These are phyloP conservation scores for Aspergillus ellipticus DNA, from an alignment of 495 filamentous ascomycete species.

Conservation along the genomic window DNA sequence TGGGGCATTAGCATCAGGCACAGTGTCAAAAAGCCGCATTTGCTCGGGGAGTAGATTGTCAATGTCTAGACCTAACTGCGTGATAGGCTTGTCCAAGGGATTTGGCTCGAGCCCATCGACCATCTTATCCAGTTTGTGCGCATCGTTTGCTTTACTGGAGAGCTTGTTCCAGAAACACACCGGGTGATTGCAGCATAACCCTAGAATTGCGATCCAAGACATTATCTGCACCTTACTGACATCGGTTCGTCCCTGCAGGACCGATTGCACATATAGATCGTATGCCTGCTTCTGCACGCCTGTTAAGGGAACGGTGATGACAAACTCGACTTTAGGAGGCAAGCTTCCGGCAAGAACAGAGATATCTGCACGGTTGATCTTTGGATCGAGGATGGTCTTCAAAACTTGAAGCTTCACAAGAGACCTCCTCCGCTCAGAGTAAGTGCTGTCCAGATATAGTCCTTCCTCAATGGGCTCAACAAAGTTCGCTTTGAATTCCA, in stretches of 20 bases:
- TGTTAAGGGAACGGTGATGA: constrained; percentile 69
- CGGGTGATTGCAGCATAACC: constrained; percentile 75
- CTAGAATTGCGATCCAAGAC: constrained; percentile 54
- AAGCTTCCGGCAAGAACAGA: constrained; percentile 60
- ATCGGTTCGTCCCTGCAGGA: constrained; percentile 23
- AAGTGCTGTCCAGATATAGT: constrained; percentile 58
- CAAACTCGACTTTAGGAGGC: constrained; percentile 74
- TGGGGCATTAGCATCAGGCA: constrained; percentile 32
- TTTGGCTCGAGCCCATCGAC: constrained; percentile 22
- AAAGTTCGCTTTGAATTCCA: constrained; percentile 66
- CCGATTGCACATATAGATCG: constrained; percentile 47
- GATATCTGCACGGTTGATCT: constrained; percentile 72
- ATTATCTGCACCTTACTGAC: constrained; percentile 30
- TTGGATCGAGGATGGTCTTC: constrained; percentile 68
- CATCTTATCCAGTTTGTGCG: constrained; percentile 24
- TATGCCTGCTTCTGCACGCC: constrained; percentile 63
- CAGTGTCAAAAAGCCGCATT: constrained; percentile 23
- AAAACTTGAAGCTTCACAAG: constrained; percentile 67
- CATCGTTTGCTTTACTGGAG: constrained; percentile 19
- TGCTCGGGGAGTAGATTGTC: constrained; percentile 21
- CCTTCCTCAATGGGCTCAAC: constrained; percentile 70
- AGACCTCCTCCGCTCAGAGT: constrained; percentile 48
- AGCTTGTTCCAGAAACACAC: constrained; percentile 57
- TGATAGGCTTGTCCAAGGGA: constrained; percentile 26
- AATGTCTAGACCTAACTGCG: constrained; percentile 25